Conservation (phyloP, 441 rosid genomes). For the Pelargonium fulgidum region DNA sequence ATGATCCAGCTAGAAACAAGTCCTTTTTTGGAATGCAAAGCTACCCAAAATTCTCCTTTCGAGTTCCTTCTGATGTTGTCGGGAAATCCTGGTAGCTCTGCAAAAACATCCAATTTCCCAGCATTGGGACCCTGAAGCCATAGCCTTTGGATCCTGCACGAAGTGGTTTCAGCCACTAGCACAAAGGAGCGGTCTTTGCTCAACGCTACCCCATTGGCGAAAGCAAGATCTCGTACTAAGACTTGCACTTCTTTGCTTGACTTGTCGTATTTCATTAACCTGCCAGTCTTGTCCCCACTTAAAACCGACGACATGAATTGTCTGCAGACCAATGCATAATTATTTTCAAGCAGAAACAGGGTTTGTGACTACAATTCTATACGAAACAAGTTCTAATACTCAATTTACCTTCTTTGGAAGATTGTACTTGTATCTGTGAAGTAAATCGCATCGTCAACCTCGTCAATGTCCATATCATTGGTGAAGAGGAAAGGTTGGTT, state of each 20-base stretch:
- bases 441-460: constrained; percentile 12
- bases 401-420: constrained; percentile 17
- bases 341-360: too few species aligned
- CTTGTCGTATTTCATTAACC: constrained; percentile 11
- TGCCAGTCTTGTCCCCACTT: constrained; percentile 9
- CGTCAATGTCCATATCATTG: constrained; percentile 18
- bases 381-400: too few species aligned
- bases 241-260: constrained; percentile 8
- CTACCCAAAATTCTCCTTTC: constrained; percentile 24
- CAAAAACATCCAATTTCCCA: constrained; percentile 18
- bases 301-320: neutral
- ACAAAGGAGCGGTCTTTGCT: constrained; percentile 15
- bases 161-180: constrained; percentile 7
- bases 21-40: constrained; percentile 10
- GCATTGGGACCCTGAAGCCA: constrained; percentile 20
- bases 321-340: neutral
- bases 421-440: constrained; percentile 18
- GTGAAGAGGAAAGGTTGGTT: constrained; percentile 9
- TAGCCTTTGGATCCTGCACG: constrained; percentile 7
- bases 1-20: constrained; percentile 5
- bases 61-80: constrained; percentile 14
- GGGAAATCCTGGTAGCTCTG: constrained; percentile 7
- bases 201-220: constrained; percentile 16
- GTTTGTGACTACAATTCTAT: neutral
- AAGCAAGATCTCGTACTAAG: constrained; percentile 5